Base-by-base conservation (phyloP, 345 rosid species). In the Eucalyptus caleyi region DNA sequence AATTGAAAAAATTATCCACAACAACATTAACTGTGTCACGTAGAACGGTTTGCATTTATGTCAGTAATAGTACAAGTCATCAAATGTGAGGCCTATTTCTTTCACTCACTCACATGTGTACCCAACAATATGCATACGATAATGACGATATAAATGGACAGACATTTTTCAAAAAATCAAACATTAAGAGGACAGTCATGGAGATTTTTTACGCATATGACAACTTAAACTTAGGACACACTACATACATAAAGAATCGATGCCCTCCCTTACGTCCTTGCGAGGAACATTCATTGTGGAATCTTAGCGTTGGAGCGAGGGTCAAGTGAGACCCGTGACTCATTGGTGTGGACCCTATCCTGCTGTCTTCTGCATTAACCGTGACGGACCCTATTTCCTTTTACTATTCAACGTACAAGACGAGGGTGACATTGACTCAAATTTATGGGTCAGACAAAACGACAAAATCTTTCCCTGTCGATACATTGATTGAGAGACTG, bases 21-120 rank as follows among this genome's bases (percentile, higher is more conserved):
- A 30, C 10, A 7, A 16, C 5, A 4, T 4, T 4, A 1, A 3
- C 2, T 2, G 2, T 14, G 9, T 6, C 19, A n/a, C 5, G 3
- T 16, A 15, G 9, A 15, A 65, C 0, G 11, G 16, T 62, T 62
- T 13, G 21, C 11, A 4, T 65, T 65, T 7, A 65, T 0, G 6
- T 65, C 10, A 4, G 2, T 4, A 16, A n/a, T 15, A 30, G 1
- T 65, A 14, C 37, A 65, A 3, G 2, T 65, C 21, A 13, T 65
- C 21, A n/a, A 65, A 65, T 34, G 10, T n/a, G 77, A 65, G 77
- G 37, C 77, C 11, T 65, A 65, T n/a, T 62, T 62, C 40, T 16
- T 65, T 65, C 72, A n/a, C 77, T 6, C 11, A 1, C 77, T 65
- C 40, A 65, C 77, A n/a, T 2, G 1, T n/a, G 77, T 3, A n/a